phyloP scores from a whole-genome alignment of 2,329 filamentous ascomycete species.

The Septoria petroselini region DNA sequence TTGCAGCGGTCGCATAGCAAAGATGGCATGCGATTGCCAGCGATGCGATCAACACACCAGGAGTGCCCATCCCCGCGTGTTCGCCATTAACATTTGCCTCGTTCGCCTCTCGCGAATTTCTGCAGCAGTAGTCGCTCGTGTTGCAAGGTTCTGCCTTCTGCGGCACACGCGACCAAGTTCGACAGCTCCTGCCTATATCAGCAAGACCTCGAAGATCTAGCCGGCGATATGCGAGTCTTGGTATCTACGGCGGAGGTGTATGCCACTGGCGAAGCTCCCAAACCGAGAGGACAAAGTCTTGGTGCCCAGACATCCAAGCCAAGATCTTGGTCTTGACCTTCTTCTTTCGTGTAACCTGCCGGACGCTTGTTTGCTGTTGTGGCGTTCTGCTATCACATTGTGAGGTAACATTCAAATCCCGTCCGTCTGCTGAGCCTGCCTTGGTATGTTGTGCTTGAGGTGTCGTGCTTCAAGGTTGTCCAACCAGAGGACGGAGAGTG shows the following conservation, averaged over 20 bases:
- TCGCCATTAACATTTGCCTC: too few relatives aligned
- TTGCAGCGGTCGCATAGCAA: too few relatives aligned
- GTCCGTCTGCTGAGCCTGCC: background rate
- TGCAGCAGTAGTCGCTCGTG: too few relatives aligned
- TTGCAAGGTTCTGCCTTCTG: background rate
- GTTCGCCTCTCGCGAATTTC: too few relatives aligned
- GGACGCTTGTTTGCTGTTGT: slow-evolving; percentile 12
- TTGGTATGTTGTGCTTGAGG: slow-evolving; percentile 4
- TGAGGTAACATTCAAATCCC: slow-evolving; percentile 14
- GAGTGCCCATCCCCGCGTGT: too few relatives aligned
- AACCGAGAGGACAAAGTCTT: slow-evolving; percentile 3
- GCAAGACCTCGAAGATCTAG: slow-evolving; percentile 6
- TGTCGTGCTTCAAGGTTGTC: background rate
- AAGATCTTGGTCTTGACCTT: slow-evolving; percentile 10
- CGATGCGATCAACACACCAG: too few relatives aligned
- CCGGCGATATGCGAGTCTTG: slow-evolving; percentile 17
- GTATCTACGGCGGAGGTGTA: slow-evolving; percentile 10
- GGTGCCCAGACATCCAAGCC: slow-evolving; percentile 13
- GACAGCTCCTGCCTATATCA: slow-evolving; percentile 12
- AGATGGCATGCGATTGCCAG: too few relatives aligned
- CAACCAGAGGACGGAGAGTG: slow-evolving; percentile 6
- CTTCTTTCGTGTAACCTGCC: slow-evolving; percentile 4
- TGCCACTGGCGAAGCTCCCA: slow-evolving; percentile 1
- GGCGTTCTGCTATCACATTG: slow-evolving; percentile 15
- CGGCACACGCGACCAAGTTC: background rate